These are phyloP conservation scores for Scedosporium aurantiacum DNA, from an alignment of 2,329 filamentous ascomycete genomes.

Conservation along the genomic window DNA sequence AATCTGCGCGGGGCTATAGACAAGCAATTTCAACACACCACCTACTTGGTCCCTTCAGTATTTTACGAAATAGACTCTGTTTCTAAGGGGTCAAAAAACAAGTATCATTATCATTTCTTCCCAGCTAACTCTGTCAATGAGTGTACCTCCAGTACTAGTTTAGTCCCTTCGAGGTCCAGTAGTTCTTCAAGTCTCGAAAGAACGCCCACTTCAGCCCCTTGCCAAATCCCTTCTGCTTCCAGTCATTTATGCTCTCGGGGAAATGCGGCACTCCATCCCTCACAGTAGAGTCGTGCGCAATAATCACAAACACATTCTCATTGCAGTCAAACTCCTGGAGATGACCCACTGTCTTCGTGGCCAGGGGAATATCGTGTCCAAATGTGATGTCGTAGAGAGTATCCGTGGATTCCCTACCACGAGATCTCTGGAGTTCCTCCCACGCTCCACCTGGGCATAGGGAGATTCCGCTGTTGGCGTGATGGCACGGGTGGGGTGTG, in stretches of 20 bases:
- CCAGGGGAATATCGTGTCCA: conserved; percentile 14
- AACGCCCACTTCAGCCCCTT: conserved; percentile 13
- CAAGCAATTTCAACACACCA: no score
- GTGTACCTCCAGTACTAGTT: neutral
- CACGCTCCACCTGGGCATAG: conserved; percentile 13
- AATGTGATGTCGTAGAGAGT: conserved; percentile 15
- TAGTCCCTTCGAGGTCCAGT: conserved; percentile 7
- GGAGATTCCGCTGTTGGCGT: neutral
- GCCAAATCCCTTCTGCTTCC: conserved; percentile 14
- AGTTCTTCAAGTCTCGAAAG: conserved; percentile 13
- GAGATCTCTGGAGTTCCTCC: conserved; percentile 13
- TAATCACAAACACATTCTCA: conserved; percentile 14
- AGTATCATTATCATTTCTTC: no score
- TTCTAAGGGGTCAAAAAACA: no score
- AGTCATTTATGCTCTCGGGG: conserved; percentile 14
- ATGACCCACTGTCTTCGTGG: conserved; percentile 7
- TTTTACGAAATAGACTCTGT: no score
- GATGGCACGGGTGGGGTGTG: conserved; percentile 13
- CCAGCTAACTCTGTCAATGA: neutral
- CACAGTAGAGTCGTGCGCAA: conserved; percentile 16
- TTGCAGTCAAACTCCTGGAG: conserved; percentile 14
- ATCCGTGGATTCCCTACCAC: conserved; percentile 13
- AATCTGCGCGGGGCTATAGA: no score
- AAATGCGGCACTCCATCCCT: conserved; percentile 12
- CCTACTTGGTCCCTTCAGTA: no score